These are phyloP conservation scores for Lactarius quietus DNA, from an alignment of 768 basidiomycete genomes.

Conservation along the genomic window DNA sequence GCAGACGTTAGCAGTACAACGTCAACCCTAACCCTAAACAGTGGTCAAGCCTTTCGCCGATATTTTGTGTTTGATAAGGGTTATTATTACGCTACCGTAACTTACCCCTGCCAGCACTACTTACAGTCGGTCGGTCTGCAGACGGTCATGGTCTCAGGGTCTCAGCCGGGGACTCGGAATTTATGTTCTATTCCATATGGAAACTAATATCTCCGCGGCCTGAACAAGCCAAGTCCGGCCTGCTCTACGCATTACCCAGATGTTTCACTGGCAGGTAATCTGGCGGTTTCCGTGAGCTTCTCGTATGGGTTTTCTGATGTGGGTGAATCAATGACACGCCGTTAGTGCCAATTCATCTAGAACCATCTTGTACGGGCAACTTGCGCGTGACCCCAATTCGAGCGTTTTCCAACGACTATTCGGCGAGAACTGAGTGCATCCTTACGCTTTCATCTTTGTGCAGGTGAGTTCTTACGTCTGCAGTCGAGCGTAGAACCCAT, in stretches of 20 bases:
- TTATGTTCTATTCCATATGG: too few relatives aligned
- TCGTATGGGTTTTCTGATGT: not conserved
- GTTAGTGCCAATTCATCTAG: not conserved
- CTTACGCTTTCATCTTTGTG: not conserved
- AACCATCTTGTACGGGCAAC: not conserved
- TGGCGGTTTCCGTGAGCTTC: not conserved
- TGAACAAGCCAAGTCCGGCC: not conserved
- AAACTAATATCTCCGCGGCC: too few relatives aligned
- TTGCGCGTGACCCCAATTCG: not conserved
- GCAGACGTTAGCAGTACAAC: not conserved
- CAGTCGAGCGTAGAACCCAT: not conserved
- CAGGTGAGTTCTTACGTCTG: not conserved
- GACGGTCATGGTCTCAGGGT: too few relatives aligned
- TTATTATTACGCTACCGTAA: too few relatives aligned
- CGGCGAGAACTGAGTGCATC: not conserved
- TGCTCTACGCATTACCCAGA: not conserved
- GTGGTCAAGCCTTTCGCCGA: slow-evolving; percentile 42
- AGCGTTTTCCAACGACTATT: not conserved
- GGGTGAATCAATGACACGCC: not conserved
- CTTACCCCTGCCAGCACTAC: too few relatives aligned
- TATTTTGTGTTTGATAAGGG: not conserved
- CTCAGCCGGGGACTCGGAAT: too few relatives aligned
- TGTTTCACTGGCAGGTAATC: not conserved
- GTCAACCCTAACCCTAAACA: slow-evolving; percentile 96
- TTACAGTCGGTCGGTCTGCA: too few relatives aligned